Evolutionary conservation across 805 yeast species (phyloP).

Genomic region (Suhomyces xylopsoci): DNA sequence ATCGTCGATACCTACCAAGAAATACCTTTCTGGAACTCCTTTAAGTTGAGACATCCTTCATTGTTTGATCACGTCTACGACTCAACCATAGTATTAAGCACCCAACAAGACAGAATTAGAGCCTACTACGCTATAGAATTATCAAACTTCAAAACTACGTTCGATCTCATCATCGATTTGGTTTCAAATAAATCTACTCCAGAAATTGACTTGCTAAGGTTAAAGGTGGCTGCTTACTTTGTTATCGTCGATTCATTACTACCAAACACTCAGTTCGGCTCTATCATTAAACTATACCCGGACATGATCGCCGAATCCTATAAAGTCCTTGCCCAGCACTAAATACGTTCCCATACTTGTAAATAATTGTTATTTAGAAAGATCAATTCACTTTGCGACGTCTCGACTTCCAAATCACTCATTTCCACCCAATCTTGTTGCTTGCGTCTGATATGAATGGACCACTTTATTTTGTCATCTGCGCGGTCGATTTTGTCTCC

Average conservation of each 20-base stretch:
- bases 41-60: slow-evolving; percentile 25
- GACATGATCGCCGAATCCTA: slow-evolving; percentile 8
- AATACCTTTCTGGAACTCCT: slow-evolving; percentile 25
- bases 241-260: slow-evolving; percentile 18
- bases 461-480: slow-evolving; percentile 44
- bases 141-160: slow-evolving; percentile 10
- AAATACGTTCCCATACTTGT: slow-evolving; percentile 58
- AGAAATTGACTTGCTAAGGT: slow-evolving; percentile 9
- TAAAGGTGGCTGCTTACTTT: slow-evolving; percentile 12
- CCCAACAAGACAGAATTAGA: not conserved
- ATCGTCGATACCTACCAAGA: slow-evolving; percentile 16
- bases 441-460: slow-evolving; percentile 37
- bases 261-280: slow-evolving; percentile 17
- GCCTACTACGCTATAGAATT: slow-evolving; percentile 8
- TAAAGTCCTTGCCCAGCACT: slow-evolving; percentile 5
- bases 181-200: not conserved
- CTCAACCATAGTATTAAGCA: not conserved
- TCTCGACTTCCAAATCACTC: slow-evolving; percentile 46
- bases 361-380: slow-evolving; percentile 61
- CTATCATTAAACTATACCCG: slow-evolving; percentile 3
- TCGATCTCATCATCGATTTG: slow-evolving; percentile 10
- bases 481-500: slow-evolving; percentile 15
- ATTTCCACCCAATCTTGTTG: slow-evolving; percentile 55
- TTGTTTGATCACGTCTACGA: slow-evolving; percentile 13
- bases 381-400: slow-evolving; percentile 54